These are phyloP conservation scores for Grigorovia humatica DNA, from an alignment of 805 yeast genomes.

Conservation along the genomic window DNA sequence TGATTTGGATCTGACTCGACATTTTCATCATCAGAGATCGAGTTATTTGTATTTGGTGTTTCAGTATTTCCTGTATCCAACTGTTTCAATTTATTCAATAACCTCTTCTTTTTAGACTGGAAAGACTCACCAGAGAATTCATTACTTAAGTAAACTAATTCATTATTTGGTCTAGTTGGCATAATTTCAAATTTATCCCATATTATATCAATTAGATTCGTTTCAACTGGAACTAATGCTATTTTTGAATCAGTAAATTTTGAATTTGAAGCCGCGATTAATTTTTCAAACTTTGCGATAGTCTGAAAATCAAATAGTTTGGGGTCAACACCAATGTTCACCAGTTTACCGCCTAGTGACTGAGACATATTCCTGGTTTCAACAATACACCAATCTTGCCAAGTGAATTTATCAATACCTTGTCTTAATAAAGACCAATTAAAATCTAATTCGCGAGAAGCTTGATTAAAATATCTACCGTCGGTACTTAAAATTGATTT, in stretches of 20 bases:
- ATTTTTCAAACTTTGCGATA: constrained; percentile 20
- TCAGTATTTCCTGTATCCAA: constrained; percentile 5
- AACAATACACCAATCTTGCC: constrained; percentile 71
- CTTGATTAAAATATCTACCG: constrained; percentile 91
- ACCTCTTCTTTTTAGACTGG: constrained; percentile 43
- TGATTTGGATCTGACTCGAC: constrained; percentile 16
- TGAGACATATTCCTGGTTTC: constrained; percentile 38
- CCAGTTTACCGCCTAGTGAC: constrained; percentile 31
- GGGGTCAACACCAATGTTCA: constrained; percentile 76
- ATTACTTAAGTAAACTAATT: constrained; percentile 40
- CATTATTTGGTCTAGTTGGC: constrained; percentile 47
- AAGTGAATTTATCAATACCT: constrained; percentile 63
- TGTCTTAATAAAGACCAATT: constrained; percentile 77
- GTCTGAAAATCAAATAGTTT: constrained; percentile 46
- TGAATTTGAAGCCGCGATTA: constrained; percentile 15
- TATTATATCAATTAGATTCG: constrained; percentile 63
- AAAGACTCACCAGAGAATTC: constrained; percentile 59
- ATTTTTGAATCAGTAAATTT: constrained; percentile 26
- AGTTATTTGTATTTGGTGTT: not conserved
- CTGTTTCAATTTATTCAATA: constrained; percentile 30
- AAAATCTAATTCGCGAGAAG: constrained; percentile 65
- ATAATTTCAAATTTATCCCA: constrained; percentile 59
- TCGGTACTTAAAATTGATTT: constrained; percentile 83
- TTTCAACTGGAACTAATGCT: constrained; percentile 40
- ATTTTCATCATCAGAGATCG: not conserved